A percentile compares a stretch with the other conserved stretches of the same genome.
These are phyloP conservation scores for Candida sithepensis DNA, from an alignment of 805 yeast species.

Conservation along the genomic window DNA sequence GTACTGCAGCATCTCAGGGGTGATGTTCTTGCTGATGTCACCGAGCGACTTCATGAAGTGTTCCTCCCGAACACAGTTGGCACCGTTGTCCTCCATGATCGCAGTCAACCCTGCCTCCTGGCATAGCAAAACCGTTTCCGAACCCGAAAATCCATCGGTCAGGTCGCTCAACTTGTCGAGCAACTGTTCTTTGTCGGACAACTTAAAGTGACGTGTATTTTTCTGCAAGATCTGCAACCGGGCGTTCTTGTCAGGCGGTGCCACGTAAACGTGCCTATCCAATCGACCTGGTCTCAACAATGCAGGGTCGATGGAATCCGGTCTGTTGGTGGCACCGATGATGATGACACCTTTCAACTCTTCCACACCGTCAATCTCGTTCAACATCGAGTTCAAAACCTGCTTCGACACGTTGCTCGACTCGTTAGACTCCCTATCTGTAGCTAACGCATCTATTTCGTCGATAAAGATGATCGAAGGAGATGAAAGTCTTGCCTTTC, in stretches of 20 bases:
- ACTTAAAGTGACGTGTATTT: constrained; percentile 60
- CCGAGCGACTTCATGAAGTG: constrained; percentile 65
- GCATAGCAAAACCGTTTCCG: constrained; percentile 86
- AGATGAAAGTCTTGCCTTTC: constrained; percentile 85
- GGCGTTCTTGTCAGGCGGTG: constrained; percentile 85
- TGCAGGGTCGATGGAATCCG: constrained; percentile 91
- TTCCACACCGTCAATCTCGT: constrained; percentile 97
- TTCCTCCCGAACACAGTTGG: constrained; percentile 47
- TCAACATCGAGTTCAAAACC: constrained; percentile 84
- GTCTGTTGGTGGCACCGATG: constrained; percentile 95
- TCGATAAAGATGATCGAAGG: constrained; percentile 96
- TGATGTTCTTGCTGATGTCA: constrained; percentile 74
- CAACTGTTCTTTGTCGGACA: constrained; percentile 39
- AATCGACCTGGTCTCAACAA: constrained; percentile 92
- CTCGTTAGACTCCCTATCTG: constrained; percentile 61
- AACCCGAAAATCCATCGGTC: constrained; percentile 95
- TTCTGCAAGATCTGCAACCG: constrained; percentile 74
- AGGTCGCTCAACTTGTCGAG: constrained; percentile 50
- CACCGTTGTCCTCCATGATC: constrained; percentile 68
- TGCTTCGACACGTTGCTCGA: constrained; percentile 73
- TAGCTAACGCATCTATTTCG: constrained; percentile 91
- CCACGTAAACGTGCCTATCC: constrained; percentile 88
- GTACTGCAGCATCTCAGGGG: constrained; percentile 78
- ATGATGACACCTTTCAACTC: constrained; percentile 89
- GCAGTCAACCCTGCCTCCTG: constrained; percentile 97